A percentile compares a stretch with the other conserved stretches of the same genome.
Evolutionary conservation across 176 grass and related monocot genomes (phyloP).

Genomic region (Musa itinerans): DNA sequence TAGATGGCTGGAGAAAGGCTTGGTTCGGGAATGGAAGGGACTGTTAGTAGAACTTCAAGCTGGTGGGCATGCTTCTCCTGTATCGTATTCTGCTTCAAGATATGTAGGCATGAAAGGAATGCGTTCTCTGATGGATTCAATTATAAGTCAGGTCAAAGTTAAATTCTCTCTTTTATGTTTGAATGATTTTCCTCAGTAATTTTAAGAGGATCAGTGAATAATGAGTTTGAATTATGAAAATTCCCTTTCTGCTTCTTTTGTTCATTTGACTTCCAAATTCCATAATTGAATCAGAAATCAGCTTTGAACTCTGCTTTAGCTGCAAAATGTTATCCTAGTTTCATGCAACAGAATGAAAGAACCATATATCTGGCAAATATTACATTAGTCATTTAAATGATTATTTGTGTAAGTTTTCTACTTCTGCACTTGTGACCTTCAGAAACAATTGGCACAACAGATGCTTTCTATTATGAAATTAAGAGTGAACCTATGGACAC

Average conservation of each 20-base stretch:
- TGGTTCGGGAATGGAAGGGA: conserved; percentile 61
- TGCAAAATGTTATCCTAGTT: neutral
- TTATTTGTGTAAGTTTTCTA: neutral
- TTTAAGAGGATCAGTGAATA: neutral
- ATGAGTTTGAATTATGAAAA: neutral
- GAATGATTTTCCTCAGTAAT: neutral
- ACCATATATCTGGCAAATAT: neutral
- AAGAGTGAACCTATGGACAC: too few species aligned
- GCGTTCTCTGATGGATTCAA: conserved; percentile 62
- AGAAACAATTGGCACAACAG: too few species aligned
- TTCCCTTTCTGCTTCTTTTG: neutral
- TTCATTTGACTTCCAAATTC: neutral
- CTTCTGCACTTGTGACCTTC: neutral
- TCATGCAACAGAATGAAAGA: neutral
- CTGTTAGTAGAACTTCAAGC: conserved; percentile 62
- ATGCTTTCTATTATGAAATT: too few species aligned
- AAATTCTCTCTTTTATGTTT: neutral
- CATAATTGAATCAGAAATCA: neutral
- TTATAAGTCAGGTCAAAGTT: conserved; percentile 51
- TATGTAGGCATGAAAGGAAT: conserved; percentile 70
- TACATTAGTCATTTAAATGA: neutral
- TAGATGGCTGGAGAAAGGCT: conserved; percentile 49
- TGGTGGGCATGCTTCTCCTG: conserved; percentile 43
- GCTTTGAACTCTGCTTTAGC: neutral
- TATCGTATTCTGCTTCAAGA: conserved; percentile 29